Evolutionary conservation across 208 protist genomes (phyloP), one percentile per base, ranked within the genome.

Genomic region (Acanthamoeba royreba): DNA sequence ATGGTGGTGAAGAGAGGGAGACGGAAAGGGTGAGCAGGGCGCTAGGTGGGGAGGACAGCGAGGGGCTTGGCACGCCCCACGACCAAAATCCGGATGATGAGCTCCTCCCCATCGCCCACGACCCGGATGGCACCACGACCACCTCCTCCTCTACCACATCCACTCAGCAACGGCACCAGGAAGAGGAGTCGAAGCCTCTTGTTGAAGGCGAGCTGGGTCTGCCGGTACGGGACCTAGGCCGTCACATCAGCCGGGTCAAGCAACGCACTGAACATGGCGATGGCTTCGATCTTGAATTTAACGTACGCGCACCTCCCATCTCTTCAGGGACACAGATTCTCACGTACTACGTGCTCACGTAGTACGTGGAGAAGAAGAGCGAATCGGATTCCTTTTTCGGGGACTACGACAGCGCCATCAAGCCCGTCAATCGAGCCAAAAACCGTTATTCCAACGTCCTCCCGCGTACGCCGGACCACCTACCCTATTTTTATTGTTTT

Each of bases 381-480:
- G 69, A 81, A 38, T 81, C 69, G 0, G 69, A 81, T 40, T 81
- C 69, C 38, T 81, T 81, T n/a, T 81, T 81, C 45, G 69, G 69
- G n/a, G 69, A 81, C 69, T 81, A 81, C n/a, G 69, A 81, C 69
- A 46, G 69, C 15, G 69, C 69, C 69, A 81, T 81, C 33, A 81
- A 81, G 31, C 69, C 69, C 4, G 25, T 81, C 69, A 81, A 81
- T 46, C 69, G 69, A 38, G 40, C 33, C 1, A 81, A 81, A n/a
- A 81, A 81, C 69, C 69, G 69, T 28, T 81, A 81, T 28, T 81
- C 69, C 40, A 81, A 81, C 69, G 69, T 81, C 22, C 69, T 81
- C 1, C 69, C 69, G 22, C 40, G 69, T 81, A 17, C 31, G 69
- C 25, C 1, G 15, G 22, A 8, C 69, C 7, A 28, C n/a, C 40